Conservation (phyloP, 73 alveolate species). For the Paramecium biaurelia region DNA sequence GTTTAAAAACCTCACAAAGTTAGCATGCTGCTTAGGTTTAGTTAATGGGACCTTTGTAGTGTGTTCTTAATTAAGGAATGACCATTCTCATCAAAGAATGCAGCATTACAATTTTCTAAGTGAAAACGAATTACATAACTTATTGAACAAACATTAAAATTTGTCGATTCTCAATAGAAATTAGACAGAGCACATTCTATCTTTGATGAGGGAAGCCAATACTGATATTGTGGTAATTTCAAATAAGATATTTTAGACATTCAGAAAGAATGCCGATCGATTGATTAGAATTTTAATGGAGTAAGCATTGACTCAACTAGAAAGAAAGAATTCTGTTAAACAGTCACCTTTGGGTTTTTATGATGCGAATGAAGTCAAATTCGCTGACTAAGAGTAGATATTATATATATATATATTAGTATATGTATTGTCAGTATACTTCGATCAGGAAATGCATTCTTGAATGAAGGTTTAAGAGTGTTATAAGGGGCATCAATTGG, state of each 20-base stretch:
- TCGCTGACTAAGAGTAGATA: conserved; percentile 60
- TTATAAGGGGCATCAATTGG: conserved; percentile 78
- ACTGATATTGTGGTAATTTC: conserved; percentile 21
- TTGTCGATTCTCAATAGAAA: background rate
- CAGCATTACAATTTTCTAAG: conserved; percentile 3
- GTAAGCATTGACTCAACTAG: conserved; percentile 72
- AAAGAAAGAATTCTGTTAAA: conserved; percentile 49
- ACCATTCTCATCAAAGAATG: background rate
- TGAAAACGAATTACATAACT: conserved; percentile 8
- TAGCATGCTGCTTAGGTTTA: background rate
- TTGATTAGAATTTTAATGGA: conserved; percentile 75
- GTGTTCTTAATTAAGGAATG: background rate
- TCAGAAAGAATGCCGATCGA: conserved; percentile 75
- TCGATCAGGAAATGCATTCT: conserved; percentile 85
- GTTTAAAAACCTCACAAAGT: background rate
- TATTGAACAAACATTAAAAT: conserved; percentile 22
- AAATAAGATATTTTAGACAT: background rate
- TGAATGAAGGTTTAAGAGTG: conserved; percentile 59
- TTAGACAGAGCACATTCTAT: conserved; percentile 31
- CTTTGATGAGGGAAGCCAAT: conserved; percentile 20
- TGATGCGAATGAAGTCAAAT: conserved; percentile 66
- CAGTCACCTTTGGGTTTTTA: conserved; percentile 69
- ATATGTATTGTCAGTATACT: conserved; percentile 71
- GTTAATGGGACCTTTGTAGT: background rate
- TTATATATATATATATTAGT: background rate